A percentile compares a stretch with the other conserved stretches of the same genome.
These are phyloP conservation scores for Leishmania lainsoni DNA, from an alignment of 208 protist genomes.

Conservation along the genomic window DNA sequence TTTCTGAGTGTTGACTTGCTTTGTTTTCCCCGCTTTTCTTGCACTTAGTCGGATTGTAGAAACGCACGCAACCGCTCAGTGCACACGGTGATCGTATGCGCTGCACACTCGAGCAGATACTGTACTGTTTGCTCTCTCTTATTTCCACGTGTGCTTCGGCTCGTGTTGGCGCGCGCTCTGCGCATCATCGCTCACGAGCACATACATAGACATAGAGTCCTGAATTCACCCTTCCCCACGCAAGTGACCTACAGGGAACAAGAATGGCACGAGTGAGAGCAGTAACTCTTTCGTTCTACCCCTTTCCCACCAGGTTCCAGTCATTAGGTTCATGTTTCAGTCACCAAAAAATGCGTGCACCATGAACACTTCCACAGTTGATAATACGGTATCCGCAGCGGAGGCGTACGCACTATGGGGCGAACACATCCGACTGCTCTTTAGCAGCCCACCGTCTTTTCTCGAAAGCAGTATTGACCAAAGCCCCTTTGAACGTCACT, in stretches of 20 bases:
- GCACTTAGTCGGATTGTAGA: background rate
- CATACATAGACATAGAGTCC: background rate
- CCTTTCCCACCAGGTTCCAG: background rate
- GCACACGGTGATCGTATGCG: background rate
- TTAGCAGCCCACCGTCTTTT: constrained; percentile 15
- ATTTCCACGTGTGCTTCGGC: background rate
- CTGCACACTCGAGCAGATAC: background rate
- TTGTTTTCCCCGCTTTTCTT: background rate
- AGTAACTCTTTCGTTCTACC: background rate
- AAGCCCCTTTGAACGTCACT: constrained; percentile 25
- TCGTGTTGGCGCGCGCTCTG: background rate
- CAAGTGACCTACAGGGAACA: background rate
- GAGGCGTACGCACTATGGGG: constrained; percentile 67
- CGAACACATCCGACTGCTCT: constrained; percentile 49
- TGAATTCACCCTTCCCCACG: background rate
- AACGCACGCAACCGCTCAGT: background rate
- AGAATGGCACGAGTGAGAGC: background rate
- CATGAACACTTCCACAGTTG: background rate
- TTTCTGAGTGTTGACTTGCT: background rate
- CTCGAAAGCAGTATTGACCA: constrained; percentile 12
- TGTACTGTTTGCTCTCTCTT: background rate
- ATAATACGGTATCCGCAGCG: constrained; percentile 21
- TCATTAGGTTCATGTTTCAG: background rate
- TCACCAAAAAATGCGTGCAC: background rate
- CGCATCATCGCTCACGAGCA: background rate